A percentile compares a stretch with the other conserved stretches of the same genome.
phyloP scores from a whole-genome alignment of 208 protist species.

The Acanthamoeba royreba region DNA sequence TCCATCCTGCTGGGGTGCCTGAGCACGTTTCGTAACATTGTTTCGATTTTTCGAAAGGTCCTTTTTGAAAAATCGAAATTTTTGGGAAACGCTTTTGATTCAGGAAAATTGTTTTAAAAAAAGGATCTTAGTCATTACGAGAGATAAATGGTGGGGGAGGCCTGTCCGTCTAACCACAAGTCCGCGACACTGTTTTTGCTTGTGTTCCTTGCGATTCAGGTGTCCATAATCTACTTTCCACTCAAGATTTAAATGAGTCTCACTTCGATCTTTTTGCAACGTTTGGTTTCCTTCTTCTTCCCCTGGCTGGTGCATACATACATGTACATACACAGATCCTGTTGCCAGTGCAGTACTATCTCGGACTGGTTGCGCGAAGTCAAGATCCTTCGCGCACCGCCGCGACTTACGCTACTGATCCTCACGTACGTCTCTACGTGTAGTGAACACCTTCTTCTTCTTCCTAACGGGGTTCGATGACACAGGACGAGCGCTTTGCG shows the following conservation, averaged over 20 bases:
- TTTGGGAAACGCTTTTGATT: too few species aligned
- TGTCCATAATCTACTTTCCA: too few species aligned
- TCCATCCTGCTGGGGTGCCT: not conserved
- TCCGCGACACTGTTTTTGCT: not conserved
- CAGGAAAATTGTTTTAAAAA: too few species aligned
- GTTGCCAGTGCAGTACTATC: not conserved
- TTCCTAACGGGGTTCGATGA: not conserved
- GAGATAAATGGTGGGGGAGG: too few species aligned
- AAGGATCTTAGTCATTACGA: too few species aligned
- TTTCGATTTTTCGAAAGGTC: too few species aligned
- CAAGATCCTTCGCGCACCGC: not conserved
- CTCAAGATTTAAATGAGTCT: not conserved
- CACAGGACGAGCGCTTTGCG: constrained; percentile 27
- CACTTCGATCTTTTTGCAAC: not conserved
- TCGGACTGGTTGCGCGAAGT: not conserved
- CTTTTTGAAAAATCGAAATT: too few species aligned
- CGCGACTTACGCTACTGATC: not conserved
- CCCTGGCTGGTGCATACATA: too few species aligned
- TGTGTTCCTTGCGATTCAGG: not conserved
- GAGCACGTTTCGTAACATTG: too few species aligned
- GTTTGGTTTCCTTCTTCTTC: too few species aligned
- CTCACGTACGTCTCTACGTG: not conserved
- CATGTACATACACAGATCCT: not conserved
- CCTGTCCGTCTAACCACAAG: too few species aligned
- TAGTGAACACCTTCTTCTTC: not conserved